Evolutionary conservation across 2,329 filamentous ascomycete genomes (phyloP).

Genomic region (Alternaria alternata): DNA sequence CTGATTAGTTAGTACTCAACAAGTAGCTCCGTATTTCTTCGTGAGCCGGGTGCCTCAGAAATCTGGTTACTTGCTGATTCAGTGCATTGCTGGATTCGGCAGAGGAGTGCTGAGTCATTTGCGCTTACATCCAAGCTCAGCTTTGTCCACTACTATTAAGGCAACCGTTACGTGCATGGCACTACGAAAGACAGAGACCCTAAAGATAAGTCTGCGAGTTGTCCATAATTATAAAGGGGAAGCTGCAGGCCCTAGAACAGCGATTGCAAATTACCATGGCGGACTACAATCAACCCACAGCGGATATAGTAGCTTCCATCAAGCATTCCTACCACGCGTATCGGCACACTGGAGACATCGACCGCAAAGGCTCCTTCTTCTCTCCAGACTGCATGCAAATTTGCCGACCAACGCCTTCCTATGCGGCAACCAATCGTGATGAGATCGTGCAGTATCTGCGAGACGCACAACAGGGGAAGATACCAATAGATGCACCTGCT

Average conservation of each 20-base stretch:
- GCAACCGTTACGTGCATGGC: not conserved
- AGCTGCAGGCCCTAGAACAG: not conserved
- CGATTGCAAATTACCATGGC: not conserved
- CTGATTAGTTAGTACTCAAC: slow-evolving; percentile 21
- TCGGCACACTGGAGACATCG: slow-evolving; percentile 16
- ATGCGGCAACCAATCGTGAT: slow-evolving; percentile 15
- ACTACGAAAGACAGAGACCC: not conserved
- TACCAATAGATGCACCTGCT: not conserved
- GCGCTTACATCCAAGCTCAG: slow-evolving; percentile 1
- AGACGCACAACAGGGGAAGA: slow-evolving; percentile 13
- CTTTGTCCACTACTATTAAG: not conserved
- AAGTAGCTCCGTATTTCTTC: not conserved
- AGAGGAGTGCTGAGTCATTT: slow-evolving; percentile 2
- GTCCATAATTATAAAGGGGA: not conserved
- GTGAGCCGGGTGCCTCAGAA: not conserved
- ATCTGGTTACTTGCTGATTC: not conserved
- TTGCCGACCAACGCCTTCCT: slow-evolving; percentile 20
- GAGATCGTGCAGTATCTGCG: slow-evolving; percentile 22
- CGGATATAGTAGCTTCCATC: slow-evolving; percentile 9
- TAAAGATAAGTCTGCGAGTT: not conserved
- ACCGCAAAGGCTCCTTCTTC: slow-evolving; percentile 20
- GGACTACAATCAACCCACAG: not conserved
- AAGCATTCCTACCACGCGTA: slow-evolving; percentile 19
- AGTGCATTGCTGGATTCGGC: not conserved
- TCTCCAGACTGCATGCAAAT: slow-evolving; percentile 24